Conservation (phyloP, 148 eudicot species). For the Selenicereus undatus region DNA sequence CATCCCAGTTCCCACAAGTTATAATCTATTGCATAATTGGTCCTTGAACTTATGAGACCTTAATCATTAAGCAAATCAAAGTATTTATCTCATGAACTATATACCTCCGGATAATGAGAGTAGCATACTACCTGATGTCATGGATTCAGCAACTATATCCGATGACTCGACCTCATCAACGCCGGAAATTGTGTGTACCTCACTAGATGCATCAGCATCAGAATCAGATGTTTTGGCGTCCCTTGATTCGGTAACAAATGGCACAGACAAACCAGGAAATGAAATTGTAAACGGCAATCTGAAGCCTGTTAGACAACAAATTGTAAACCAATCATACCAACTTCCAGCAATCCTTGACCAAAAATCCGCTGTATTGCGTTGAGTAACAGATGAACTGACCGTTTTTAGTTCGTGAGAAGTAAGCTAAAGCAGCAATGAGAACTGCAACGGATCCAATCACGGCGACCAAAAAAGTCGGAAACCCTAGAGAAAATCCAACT, state of each 20-base stretch:
- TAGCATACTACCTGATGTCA: slow-evolving; percentile 37
- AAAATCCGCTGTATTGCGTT: neutral
- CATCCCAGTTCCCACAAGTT: too few species aligned
- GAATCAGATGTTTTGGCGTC: slow-evolving; percentile 25
- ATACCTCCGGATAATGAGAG: neutral
- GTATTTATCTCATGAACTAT: neutral
- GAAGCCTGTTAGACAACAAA: slow-evolving; percentile 40
- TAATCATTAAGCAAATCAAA: neutral
- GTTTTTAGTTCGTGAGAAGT: slow-evolving; percentile 38
- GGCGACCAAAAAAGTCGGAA: slow-evolving; percentile 39
- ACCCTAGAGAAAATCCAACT: slow-evolving; percentile 37
- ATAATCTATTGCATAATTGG: too few species aligned
- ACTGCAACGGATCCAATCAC: slow-evolving; percentile 61
- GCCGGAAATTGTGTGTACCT: slow-evolving; percentile 28
- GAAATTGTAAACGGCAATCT: slow-evolving; percentile 41
- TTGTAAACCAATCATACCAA: neutral
- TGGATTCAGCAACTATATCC: slow-evolving; percentile 29
- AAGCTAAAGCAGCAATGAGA: slow-evolving; percentile 44
- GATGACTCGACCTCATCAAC: slow-evolving; percentile 26
- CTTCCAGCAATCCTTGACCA: neutral
- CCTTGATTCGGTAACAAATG: slow-evolving; percentile 22
- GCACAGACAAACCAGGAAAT: slow-evolving; percentile 30
- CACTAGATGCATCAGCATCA: slow-evolving; percentile 34
- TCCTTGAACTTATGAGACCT: neutral
- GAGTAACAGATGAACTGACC: slow-evolving; percentile 30